phyloP scores from a whole-genome alignment of 148 eudicot genomes.

The Silene uniflora region DNA sequence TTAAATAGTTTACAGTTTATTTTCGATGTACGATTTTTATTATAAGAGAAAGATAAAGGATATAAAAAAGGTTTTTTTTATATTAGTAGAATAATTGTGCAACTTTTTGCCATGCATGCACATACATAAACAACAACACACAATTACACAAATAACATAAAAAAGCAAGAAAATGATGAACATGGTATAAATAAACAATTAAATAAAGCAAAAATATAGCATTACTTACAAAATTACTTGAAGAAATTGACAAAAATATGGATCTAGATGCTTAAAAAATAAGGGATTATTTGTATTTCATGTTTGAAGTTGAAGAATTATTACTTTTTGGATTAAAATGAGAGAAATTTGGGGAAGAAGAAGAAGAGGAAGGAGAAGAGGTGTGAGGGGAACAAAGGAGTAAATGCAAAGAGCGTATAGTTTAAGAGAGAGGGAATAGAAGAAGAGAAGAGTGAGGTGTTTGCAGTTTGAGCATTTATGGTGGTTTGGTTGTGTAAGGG shows the following conservation, averaged over 20 bases:
- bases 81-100: not conserved
- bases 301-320: not conserved
- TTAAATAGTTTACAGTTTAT: not conserved
- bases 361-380: not conserved
- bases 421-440: conserved; percentile 13
- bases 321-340: not conserved
- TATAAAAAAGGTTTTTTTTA: not conserved
- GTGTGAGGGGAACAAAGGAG: conserved; percentile 35
- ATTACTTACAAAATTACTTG: conserved; percentile 2
- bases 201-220: not conserved
- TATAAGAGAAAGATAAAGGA: not conserved
- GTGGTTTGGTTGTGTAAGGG: conserved; percentile 28
- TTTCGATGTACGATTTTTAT: no score
- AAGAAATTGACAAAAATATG: not conserved
- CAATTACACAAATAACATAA: not conserved
- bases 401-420: conserved; percentile 39
- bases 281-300: not conserved
- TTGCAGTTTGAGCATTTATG: conserved; percentile 36
- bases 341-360: not conserved
- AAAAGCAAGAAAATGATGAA: not conserved
- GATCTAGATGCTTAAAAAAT: not conserved
- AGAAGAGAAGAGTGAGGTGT: conserved; percentile 19
- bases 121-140: not conserved
- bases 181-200: not conserved
- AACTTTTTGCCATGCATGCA: not conserved